Evolutionary conservation across 768 basidiomycete genomes (phyloP).

Genomic region (Hygrophorus russula): DNA sequence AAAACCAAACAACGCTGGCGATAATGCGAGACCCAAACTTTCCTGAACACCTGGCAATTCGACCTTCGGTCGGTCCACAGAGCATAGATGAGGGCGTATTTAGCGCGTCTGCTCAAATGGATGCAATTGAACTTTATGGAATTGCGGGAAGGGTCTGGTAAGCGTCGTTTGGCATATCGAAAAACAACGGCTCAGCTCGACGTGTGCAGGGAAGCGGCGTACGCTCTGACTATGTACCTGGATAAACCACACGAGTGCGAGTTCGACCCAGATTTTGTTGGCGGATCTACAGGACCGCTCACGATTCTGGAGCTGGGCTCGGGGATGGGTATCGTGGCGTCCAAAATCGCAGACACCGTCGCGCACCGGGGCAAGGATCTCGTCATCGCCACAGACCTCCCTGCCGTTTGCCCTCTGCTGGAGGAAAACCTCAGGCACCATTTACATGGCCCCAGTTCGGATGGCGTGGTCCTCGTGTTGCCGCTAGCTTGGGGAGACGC

Average conservation of each 20-base stretch:
- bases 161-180: conserved; percentile 6
- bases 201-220: conserved; percentile 59
- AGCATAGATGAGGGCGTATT: conserved; percentile 15
- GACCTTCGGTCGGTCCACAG: conserved; percentile 15
- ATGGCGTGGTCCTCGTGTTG: conserved; percentile 28
- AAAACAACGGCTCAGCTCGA: background rate
- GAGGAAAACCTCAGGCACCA: conserved; percentile 22
- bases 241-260: conserved; percentile 20
- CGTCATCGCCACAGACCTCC: conserved; percentile 63
- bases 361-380: conserved; percentile 28
- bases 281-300: conserved; percentile 7
- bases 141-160: conserved; percentile 85
- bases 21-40: conserved; percentile 27
- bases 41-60: conserved; percentile 24
- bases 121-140: conserved; percentile 60
- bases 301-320: conserved; percentile 70
- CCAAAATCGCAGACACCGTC: conserved; percentile 22
- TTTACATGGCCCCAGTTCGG: background rate
- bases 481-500: conserved; percentile 65
- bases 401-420: conserved; percentile 44
- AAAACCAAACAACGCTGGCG: background rate
- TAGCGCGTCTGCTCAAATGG: conserved; percentile 30
- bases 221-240: conserved; percentile 47
- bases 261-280: conserved; percentile 45
- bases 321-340: conserved; percentile 57